These are phyloP conservation scores for Suillus subluteus DNA, from an alignment of 768 basidiomycete species.

Conservation along the genomic window DNA sequence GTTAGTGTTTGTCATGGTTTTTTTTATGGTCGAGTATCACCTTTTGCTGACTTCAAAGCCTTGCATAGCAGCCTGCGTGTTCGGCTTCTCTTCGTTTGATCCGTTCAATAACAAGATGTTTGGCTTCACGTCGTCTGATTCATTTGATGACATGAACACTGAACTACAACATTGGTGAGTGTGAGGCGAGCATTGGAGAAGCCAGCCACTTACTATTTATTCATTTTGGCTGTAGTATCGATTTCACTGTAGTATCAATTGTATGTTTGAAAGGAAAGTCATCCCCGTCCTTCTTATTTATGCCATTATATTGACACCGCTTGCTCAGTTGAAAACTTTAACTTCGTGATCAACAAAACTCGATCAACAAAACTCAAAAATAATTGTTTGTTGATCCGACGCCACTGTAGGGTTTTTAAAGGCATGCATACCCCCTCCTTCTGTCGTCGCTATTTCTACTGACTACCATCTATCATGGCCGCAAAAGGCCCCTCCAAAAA, in stretches of 20 bases:
- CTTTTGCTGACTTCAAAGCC: no score
- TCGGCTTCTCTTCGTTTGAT: no score
- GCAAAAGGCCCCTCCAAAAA: neutral
- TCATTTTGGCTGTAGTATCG: neutral
- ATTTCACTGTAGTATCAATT: neutral
- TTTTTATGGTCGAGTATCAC: no score
- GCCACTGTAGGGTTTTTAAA: neutral
- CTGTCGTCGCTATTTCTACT: neutral
- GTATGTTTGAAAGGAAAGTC: neutral
- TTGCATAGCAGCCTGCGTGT: no score
- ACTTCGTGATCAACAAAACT: neutral
- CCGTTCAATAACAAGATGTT: no score
- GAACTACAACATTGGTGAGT: neutral
- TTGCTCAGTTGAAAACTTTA: neutral
- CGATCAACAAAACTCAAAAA: neutral
- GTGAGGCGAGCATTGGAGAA: neutral
- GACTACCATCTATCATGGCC: neutral
- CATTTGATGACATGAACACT: neutral
- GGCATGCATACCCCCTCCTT: neutral
- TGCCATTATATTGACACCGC: neutral
- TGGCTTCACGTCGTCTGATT: no score
- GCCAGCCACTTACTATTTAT: neutral
- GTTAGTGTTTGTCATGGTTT: no score
- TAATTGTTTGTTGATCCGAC: neutral
- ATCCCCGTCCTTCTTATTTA: neutral